Percentiles rank a stretch among this genome's conserved stretches.
phyloP scores from a whole-genome alignment of 2,329 filamentous ascomycete genomes.

The Didymella sp. region DNA sequence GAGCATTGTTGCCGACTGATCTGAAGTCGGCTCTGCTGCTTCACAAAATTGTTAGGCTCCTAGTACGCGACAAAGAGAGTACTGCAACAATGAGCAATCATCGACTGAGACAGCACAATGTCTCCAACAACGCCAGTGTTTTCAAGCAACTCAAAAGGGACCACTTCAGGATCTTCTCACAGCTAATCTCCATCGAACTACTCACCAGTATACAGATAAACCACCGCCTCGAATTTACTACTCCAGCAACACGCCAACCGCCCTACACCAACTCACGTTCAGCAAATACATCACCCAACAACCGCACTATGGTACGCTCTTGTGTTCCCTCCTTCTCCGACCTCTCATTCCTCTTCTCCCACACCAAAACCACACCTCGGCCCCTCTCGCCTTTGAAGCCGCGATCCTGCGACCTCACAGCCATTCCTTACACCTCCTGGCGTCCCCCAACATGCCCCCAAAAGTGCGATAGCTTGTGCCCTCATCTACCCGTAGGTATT shows the following conservation, averaged over 20 bases:
- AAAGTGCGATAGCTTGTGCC: not conserved
- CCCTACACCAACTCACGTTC: not conserved
- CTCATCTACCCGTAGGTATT: not conserved
- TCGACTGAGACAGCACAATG: not conserved
- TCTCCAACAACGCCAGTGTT: not conserved
- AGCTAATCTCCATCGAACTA: not conserved
- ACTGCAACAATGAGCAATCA: not conserved
- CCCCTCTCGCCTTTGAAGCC: not conserved
- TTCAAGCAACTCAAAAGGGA: not conserved
- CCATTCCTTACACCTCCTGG: slow-evolving; percentile 2
- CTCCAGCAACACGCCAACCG: not conserved
- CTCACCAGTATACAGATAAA: not conserved
- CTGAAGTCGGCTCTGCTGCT: not conserved
- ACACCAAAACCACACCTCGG: not conserved
- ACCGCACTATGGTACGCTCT: slow-evolving; percentile 4
- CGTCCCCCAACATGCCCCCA: not conserved
- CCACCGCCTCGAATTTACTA: not conserved
- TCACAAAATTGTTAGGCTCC: not conserved
- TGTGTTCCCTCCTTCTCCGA: slow-evolving; percentile 1
- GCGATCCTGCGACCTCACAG: not conserved
- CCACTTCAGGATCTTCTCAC: not conserved
- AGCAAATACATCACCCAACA: not conserved
- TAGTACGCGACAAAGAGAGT: not conserved
- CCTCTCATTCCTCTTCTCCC: not conserved
- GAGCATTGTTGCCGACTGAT: not conserved